Conservation (phyloP, 768 basidiomycete species). For the Suillus sp. region DNA sequence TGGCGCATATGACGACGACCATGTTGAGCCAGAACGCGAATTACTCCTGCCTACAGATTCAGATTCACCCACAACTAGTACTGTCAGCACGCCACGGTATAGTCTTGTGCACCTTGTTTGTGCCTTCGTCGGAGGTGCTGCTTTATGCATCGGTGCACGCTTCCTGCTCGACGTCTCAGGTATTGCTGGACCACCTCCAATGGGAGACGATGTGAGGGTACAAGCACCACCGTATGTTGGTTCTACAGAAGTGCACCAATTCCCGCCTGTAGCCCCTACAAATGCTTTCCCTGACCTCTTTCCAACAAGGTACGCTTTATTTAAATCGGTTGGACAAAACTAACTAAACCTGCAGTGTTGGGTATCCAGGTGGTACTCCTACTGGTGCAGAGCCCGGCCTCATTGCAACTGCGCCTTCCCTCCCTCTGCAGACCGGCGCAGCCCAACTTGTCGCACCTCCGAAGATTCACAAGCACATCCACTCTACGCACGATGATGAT, state of each 20-base stretch:
- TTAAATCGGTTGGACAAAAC: neutral
- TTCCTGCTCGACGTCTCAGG: slow-evolving; percentile 44
- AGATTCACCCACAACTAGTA: neutral
- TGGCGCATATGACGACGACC: neutral
- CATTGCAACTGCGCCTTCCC: slow-evolving; percentile 73
- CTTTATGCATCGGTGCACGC: slow-evolving; percentile 53
- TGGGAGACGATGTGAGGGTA: slow-evolving; percentile 27
- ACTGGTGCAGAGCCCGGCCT: slow-evolving; percentile 79
- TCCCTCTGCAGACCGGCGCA: slow-evolving; percentile 74
- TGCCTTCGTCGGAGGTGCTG: slow-evolving; percentile 57
- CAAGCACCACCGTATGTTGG: slow-evolving; percentile 71
- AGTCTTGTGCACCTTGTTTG: slow-evolving; percentile 39
- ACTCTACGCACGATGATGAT: slow-evolving; percentile 3
- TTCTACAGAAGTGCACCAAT: slow-evolving; percentile 67
- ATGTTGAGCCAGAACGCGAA: slow-evolving; percentile 5
- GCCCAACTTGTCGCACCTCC: slow-evolving; percentile 62
- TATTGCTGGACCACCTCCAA: slow-evolving; percentile 35
- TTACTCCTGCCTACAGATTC: neutral
- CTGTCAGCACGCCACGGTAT: slow-evolving; percentile 25
- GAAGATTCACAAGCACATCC: slow-evolving; percentile 10
- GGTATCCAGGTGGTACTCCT: slow-evolving; percentile 75
- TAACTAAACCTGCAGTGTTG: slow-evolving; percentile 43
- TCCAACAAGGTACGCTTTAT: slow-evolving; percentile 50
- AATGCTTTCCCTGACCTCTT: slow-evolving; percentile 74
- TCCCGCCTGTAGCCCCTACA: slow-evolving; percentile 73